Evolutionary conservation across 139 green algal species (phyloP), one percentile per base, ranked within the genome.

Genomic region (Prasinococcaceae sp.): DNA sequence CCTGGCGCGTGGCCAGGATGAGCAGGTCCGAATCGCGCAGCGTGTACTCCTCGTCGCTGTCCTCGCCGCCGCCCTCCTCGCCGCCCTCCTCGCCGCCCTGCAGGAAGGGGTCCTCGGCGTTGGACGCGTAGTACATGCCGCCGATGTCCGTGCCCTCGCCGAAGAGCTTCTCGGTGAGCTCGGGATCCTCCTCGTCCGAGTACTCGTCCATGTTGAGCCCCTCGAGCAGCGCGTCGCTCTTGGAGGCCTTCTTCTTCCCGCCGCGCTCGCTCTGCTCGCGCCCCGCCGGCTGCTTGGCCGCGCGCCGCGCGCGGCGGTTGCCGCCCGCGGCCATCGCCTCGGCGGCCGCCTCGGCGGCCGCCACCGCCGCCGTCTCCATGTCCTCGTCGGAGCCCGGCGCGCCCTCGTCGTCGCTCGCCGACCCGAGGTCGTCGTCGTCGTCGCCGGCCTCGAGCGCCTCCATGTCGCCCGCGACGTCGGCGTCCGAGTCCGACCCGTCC

Each of bases 171-270:
- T 53, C 16, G 22, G 30, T 50, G 17, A 6, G 38, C 1, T 1
- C 14, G 23, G 70, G 76, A 29, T 84, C 83, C 16, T 82, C 82
- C 0, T 84, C 74, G 32, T 88, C 70, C 52, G 93, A 83, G 40
- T 97, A 97, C 41, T 84, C 47, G 17, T 97, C 88, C 88, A 97
- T 97, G 60, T 96, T 76, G 6, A 97, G 73, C 66, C 94, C 85
- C 4, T 70, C 78, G 54, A 97, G 55, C 70, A 4, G 50, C 55
- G 3, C 61, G 68, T 38, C 83, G 32, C 24, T 30, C 22, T 29
- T 53, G 51, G 9, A 44, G n/a, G 23, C 30, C 45, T 45, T 24
- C 23, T 40, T 55, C 36, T 57, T 28, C 32, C 32, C 42, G 25
- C 16, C n/a, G n/a, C n/a, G n/a, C n/a, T n/a, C n/a, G n/a, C n/a